phyloP scores from a whole-genome alignment of 1,139 yeast genomes.

The Kodamaea anthophila region DNA sequence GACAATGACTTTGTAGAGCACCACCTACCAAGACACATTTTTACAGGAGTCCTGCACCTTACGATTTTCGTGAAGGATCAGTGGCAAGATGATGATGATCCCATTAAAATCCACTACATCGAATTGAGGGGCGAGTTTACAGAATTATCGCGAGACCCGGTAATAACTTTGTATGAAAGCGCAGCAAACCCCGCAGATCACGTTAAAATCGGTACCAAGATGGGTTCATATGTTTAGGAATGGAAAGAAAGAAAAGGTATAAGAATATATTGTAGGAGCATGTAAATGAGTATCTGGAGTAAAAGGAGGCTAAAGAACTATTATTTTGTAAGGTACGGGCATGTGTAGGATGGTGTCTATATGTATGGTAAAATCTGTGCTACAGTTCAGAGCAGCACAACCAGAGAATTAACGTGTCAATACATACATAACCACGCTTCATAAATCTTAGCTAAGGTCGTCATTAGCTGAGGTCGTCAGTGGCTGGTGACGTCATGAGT shows the following conservation, averaged over 20 bases:
- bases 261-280: background rate
- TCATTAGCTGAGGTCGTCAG: too few species aligned
- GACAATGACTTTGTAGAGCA: constrained; percentile 73
- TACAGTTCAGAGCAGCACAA: too few species aligned
- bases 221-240: constrained; percentile 5
- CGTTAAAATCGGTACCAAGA: constrained; percentile 32
- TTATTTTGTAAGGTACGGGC: too few species aligned
- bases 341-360: too few species aligned
- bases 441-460: too few species aligned
- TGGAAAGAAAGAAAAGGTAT: background rate
- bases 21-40: constrained; percentile 66
- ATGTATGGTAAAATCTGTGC: too few species aligned
- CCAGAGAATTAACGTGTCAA: too few species aligned
- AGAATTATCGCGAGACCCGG: constrained; percentile 58
- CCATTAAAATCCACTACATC: constrained; percentile 56
- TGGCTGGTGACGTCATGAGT: too few species aligned
- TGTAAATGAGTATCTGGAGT: too few species aligned
- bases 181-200: constrained; percentile 94
- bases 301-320: too few species aligned
- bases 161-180: constrained; percentile 73
- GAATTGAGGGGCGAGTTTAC: constrained; percentile 82
- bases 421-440: too few species aligned
- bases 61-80: constrained; percentile 64
- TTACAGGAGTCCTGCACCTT: constrained; percentile 64
- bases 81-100: constrained; percentile 33